These are phyloP conservation scores for Avena atlantica DNA, from an alignment of 176 grass and related monocot species.

Conservation along the genomic window DNA sequence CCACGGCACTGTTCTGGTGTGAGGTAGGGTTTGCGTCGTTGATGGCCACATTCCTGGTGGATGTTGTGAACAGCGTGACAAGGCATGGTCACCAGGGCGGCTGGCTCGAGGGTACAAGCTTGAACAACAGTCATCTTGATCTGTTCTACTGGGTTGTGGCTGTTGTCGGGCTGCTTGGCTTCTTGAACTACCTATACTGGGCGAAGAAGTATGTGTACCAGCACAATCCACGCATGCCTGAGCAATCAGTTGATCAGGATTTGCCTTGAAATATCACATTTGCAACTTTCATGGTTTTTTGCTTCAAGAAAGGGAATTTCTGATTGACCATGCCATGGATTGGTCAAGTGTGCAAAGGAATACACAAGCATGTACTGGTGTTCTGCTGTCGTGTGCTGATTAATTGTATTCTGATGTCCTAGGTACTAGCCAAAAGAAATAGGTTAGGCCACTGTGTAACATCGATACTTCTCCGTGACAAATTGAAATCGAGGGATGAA, in stretches of 20 bases:
- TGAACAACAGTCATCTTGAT: conserved; percentile 70
- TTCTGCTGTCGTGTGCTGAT: not conserved
- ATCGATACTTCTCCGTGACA: not conserved
- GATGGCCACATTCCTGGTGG: conserved; percentile 50
- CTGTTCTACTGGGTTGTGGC: conserved; percentile 70
- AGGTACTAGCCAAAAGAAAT: not conserved
- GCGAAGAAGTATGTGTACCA: conserved; percentile 61
- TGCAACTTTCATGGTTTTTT: not conserved
- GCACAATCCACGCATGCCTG: conserved; percentile 28
- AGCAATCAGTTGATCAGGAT: not conserved
- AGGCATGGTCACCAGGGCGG: conserved; percentile 41
- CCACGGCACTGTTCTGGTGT: conserved; percentile 61
- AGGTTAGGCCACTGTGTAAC: not conserved
- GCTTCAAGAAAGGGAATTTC: not conserved
- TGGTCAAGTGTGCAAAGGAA: not conserved
- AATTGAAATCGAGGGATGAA: not conserved
- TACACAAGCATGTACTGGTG: not conserved
- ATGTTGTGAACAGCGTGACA: conserved; percentile 2
- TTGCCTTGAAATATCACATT: not conserved
- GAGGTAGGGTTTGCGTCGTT: conserved; percentile 50
- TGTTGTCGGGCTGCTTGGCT: conserved; percentile 44
- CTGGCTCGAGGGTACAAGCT: conserved; percentile 68
- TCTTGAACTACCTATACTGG: conserved; percentile 67
- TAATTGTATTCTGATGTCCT: not conserved
- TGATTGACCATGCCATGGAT: not conserved